A percentile compares a stretch with the other conserved stretches of the same genome.
These are phyloP conservation scores for Pinus taeda DNA, from an alignment of 75 land plant species.

Conservation along the genomic window DNA sequence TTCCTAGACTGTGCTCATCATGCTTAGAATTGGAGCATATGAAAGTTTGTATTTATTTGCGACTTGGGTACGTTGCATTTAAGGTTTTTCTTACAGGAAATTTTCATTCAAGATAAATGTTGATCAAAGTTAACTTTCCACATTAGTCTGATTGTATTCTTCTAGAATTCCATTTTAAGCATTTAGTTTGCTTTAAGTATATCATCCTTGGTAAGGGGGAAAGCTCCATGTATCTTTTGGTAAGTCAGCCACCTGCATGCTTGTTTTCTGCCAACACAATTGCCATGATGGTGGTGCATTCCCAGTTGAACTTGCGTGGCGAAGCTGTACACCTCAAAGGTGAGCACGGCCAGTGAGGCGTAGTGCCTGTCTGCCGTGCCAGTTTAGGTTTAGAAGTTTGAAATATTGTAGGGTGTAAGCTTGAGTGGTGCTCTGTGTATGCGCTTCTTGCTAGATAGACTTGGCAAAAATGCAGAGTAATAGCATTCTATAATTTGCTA, in stretches of 20 bases:
- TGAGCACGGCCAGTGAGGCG: constrained; percentile 97
- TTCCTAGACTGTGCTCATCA: constrained; percentile 1
- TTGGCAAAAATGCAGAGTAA: not conserved
- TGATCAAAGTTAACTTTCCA: constrained; percentile 1
- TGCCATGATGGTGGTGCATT: constrained; percentile 11
- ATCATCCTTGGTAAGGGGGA: constrained; percentile 89
- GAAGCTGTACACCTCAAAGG: constrained; percentile 71
- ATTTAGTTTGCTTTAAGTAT: constrained; percentile 5
- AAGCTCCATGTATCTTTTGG: constrained; percentile 15
- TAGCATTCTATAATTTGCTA: not conserved
- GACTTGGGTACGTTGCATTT: constrained; percentile 12
- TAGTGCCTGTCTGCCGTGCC: constrained; percentile 95
- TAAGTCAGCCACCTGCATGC: constrained; percentile 8
- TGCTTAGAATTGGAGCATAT: constrained; percentile 12
- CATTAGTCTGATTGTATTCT: constrained; percentile 2
- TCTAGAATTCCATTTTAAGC: constrained; percentile 5
- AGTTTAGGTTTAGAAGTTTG: constrained; percentile 30
- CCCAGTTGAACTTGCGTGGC: constrained; percentile 17
- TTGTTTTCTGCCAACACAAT: constrained; percentile 12
- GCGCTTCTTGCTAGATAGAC: not conserved
- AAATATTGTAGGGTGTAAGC: not conserved
- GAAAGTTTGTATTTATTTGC: constrained; percentile 9
- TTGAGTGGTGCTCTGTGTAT: constrained; percentile 2
- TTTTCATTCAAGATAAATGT: constrained; percentile 1
- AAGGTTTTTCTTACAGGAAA: constrained; percentile 5